phyloP scores from a whole-genome alignment of 73 alveolate species.

The Durusdinium trenchii region DNA sequence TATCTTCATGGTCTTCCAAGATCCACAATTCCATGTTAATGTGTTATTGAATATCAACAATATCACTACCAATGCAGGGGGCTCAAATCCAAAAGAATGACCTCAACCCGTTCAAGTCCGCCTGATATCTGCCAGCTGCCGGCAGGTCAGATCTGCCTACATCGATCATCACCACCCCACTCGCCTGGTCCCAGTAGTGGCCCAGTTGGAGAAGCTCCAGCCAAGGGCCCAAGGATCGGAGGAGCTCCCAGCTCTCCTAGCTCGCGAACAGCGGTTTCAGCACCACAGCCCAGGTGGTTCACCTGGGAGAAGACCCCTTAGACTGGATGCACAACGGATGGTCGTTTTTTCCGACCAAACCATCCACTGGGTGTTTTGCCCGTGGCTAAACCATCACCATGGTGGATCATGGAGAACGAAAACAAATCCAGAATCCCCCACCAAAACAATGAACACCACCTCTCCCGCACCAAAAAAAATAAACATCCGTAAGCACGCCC shows the following conservation, averaged over 20 bases:
- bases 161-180: background rate
- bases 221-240: slow-evolving; percentile 53
- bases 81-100: background rate
- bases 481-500: background rate
- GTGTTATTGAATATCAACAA: background rate
- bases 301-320: no score
- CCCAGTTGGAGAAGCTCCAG: slow-evolving; percentile 65
- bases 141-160: background rate
- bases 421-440: no score
- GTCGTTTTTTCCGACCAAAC: no score
- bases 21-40: background rate
- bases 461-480: background rate
- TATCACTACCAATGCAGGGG: background rate
- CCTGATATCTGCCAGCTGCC: background rate
- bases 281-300: no score
- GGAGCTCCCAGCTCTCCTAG: no score
- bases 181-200: slow-evolving; percentile 5
- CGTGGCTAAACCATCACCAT: no score
- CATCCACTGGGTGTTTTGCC: background rate
- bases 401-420: no score
- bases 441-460: no score
- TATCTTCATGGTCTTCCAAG: background rate
- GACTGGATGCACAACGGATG: no score
- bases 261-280: no score
- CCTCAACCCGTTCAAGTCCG: background rate